These are phyloP conservation scores for Hydrangea macrophylla DNA, from an alignment of 148 eudicot species.

Conservation along the genomic window DNA sequence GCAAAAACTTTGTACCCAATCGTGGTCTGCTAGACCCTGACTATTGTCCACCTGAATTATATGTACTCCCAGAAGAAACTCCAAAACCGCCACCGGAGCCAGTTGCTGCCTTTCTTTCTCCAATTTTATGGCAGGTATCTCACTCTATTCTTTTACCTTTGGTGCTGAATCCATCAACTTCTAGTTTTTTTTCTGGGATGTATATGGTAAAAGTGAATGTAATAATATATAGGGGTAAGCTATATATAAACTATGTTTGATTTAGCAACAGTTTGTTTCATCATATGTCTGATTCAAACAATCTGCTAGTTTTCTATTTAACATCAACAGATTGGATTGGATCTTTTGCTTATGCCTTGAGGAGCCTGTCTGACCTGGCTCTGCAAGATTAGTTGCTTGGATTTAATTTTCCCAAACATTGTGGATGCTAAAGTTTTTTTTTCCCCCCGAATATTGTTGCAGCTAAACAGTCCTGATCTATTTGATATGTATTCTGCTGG, in stretches of 20 bases:
- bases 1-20: constrained; percentile 82
- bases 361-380: background rate
- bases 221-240: background rate
- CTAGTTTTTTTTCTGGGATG: background rate
- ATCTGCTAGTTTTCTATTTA: background rate
- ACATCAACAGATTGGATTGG: background rate
- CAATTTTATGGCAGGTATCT: constrained; percentile 86
- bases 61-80: constrained; percentile 92
- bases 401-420: background rate
- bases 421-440: background rate
- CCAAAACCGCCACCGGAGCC: constrained; percentile 98
- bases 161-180: background rate
- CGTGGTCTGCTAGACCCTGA: constrained; percentile 86
- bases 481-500: constrained; percentile 98
- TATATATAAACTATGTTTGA: background rate
- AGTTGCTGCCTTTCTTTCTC: constrained; percentile 88
- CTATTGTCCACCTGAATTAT: constrained; percentile 93
- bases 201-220: background rate
- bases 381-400: background rate
- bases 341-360: background rate
- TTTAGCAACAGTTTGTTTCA: background rate
- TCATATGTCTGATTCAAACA: background rate
- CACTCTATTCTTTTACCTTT: background rate
- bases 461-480: constrained; percentile 93
- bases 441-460: constrained; percentile 32